Conservation (phyloP, 2,329 filamentous ascomycete genomes). For the Aspergillus terreus region DNA sequence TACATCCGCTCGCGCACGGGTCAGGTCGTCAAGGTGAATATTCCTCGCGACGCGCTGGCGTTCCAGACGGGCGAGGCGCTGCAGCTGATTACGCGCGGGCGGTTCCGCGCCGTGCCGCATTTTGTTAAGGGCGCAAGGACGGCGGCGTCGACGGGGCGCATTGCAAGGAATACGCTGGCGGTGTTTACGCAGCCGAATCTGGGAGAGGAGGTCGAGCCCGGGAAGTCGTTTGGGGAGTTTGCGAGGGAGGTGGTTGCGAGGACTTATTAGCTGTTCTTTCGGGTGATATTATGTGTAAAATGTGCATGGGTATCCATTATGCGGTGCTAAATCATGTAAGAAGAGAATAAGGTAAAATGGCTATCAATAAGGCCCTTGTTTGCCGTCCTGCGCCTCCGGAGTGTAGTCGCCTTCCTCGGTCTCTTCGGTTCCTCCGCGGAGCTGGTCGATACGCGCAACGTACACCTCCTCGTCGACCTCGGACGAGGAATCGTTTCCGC, state of each 20-base stretch:
- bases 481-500: background rate
- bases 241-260: conserved; percentile 76
- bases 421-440: conserved; percentile 27
- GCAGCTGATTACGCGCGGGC: conserved; percentile 84
- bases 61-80: conserved; percentile 95
- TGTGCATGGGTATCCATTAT: no score
- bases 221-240: conserved; percentile 70
- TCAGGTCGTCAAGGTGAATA: conserved; percentile 81
- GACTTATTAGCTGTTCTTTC: conserved; percentile 44
- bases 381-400: conserved; percentile 9
- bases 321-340: no score
- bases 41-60: conserved; percentile 84
- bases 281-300: no score
- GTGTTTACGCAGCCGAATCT: conserved; percentile 97
- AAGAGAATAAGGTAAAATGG: no score
- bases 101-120: conserved; percentile 92
- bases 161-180: conserved; percentile 83
- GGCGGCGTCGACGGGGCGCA: conserved; percentile 45
- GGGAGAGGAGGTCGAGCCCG: conserved; percentile 65
- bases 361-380: conserved; percentile 13
- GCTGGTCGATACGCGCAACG: conserved; percentile 10
- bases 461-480: conserved; percentile 11
- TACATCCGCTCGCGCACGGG: conserved; percentile 88
- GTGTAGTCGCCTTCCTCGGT: conserved; percentile 24
- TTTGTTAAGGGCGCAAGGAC: conserved; percentile 77